Evolutionary conservation across 306 rosid species (phyloP).

Genomic region (Vigna angularis): DNA sequence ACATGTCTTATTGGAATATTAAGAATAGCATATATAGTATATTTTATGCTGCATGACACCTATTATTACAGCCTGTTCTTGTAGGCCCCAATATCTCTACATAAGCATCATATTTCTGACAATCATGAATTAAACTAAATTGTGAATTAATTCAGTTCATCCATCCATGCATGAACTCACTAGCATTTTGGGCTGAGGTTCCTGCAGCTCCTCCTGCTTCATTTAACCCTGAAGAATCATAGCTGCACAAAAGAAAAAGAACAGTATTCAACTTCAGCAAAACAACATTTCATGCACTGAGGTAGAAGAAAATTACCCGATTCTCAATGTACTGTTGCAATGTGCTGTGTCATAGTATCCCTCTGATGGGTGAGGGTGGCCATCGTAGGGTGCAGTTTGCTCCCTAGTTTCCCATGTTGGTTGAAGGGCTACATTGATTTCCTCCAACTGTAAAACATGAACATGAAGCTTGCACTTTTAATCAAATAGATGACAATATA

Average conservation of each 20-base stretch:
- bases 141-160: slow-evolving; percentile 41
- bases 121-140: slow-evolving; percentile 11
- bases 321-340: slow-evolving; percentile 54
- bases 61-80: slow-evolving; percentile 41
- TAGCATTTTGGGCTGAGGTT: slow-evolving; percentile 44
- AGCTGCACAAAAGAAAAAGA: slow-evolving; percentile 36
- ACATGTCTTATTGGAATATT: slow-evolving; percentile 42
- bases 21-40: background rate
- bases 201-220: slow-evolving; percentile 50
- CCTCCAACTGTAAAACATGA: slow-evolving; percentile 59
- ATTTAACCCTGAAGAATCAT: slow-evolving; percentile 42
- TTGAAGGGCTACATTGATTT: slow-evolving; percentile 47
- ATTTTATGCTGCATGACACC: slow-evolving; percentile 32
- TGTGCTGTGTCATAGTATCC: slow-evolving; percentile 53
- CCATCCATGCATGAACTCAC: slow-evolving; percentile 56
- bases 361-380: slow-evolving; percentile 52
- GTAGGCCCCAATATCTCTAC: slow-evolving; percentile 38
- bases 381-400: slow-evolving; percentile 48
- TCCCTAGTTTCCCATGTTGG: slow-evolving; percentile 56
- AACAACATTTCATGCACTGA: background rate
- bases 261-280: background rate
- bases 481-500: background rate
- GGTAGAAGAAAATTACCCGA: slow-evolving; percentile 54
- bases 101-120: slow-evolving; percentile 3
- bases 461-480: slow-evolving; percentile 4